A percentile compares a stretch with the other conserved stretches of the same genome.
These are phyloP conservation scores for Hypericum perforatum DNA, from an alignment of 345 rosid genomes.

Conservation along the genomic window DNA sequence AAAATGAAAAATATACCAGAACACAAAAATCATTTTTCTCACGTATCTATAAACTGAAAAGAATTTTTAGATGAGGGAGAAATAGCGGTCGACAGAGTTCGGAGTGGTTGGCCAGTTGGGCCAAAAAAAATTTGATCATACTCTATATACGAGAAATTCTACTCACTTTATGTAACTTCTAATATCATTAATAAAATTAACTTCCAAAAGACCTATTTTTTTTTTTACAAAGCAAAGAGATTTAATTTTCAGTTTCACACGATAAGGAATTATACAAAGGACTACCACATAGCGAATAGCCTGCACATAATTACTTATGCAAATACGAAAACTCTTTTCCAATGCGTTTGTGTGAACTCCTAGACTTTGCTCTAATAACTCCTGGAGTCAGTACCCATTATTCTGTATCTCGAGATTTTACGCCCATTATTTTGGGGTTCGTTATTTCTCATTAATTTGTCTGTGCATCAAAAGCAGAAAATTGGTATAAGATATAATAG, in stretches of 20 bases:
- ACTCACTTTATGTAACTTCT: too few species aligned
- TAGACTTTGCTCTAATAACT: slow-evolving; percentile 9
- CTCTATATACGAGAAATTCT: too few species aligned
- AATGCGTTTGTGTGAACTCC: slow-evolving; percentile 19
- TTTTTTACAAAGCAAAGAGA: too few species aligned
- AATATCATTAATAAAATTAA: too few species aligned
- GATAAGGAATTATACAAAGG: not conserved
- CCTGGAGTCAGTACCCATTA: not conserved
- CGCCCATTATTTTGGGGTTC: not conserved
- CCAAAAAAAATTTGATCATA: slow-evolving; percentile 19
- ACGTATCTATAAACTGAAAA: not conserved
- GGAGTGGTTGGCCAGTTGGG: slow-evolving; percentile 33
- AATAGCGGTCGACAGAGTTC: slow-evolving; percentile 7
- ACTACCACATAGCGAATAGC: not conserved
- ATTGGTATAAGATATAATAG: too few species aligned
- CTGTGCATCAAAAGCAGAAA: too few species aligned
- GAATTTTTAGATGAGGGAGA: not conserved
- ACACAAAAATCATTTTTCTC: too few species aligned
- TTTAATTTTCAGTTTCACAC: too few species aligned
- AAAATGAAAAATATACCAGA: too few species aligned
- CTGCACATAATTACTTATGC: not conserved
- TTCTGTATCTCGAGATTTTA: not conserved
- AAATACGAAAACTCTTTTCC: not conserved
- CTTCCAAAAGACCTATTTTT: too few species aligned
- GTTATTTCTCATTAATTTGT: too few species aligned